These are phyloP conservation scores for Henckelia pumila DNA, from an alignment of 257 asterid species.

Conservation along the genomic window DNA sequence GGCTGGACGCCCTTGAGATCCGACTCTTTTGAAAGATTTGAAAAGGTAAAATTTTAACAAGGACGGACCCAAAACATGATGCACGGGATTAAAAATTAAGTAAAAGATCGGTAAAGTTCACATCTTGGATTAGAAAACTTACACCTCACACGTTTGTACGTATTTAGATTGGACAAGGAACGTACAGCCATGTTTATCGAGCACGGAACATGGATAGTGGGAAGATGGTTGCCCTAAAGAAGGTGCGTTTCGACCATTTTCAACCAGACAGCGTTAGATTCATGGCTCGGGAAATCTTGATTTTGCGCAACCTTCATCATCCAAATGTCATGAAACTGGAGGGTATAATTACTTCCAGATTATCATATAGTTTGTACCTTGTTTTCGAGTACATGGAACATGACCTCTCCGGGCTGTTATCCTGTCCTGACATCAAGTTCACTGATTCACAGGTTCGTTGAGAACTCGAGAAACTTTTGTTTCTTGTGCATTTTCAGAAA, in stretches of 20 bases:
- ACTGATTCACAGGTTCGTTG: slow-evolving; percentile 74
- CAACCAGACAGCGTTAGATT: slow-evolving; percentile 88
- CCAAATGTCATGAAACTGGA: slow-evolving; percentile 92
- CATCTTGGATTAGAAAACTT: slow-evolving; percentile 2
- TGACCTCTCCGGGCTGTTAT: slow-evolving; percentile 83
- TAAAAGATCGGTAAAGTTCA: background rate
- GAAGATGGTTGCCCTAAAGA: slow-evolving; percentile 78
- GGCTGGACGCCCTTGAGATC: slow-evolving; percentile 75
- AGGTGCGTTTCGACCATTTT: slow-evolving; percentile 85
- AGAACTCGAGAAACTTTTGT: background rate
- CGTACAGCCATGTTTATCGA: slow-evolving; percentile 88
- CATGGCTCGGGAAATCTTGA: slow-evolving; percentile 85
- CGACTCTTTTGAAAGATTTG: slow-evolving; percentile 64
- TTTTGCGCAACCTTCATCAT: slow-evolving; percentile 83
- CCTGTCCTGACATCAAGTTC: slow-evolving; percentile 83
- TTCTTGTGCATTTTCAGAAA: background rate
- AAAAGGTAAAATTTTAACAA: slow-evolving; percentile 49
- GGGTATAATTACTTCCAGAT: slow-evolving; percentile 81
- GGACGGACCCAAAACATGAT: too few relatives aligned
- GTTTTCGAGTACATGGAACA: slow-evolving; percentile 99
- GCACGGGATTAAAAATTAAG: too few relatives aligned
- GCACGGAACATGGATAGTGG: slow-evolving; percentile 77
- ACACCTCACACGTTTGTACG: background rate
- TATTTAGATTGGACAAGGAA: slow-evolving; percentile 90
- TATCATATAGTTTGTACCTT: slow-evolving; percentile 73